Evolutionary conservation across 768 basidiomycete genomes (phyloP).

Genomic region (Hygrophoropsis aurantiaca): DNA sequence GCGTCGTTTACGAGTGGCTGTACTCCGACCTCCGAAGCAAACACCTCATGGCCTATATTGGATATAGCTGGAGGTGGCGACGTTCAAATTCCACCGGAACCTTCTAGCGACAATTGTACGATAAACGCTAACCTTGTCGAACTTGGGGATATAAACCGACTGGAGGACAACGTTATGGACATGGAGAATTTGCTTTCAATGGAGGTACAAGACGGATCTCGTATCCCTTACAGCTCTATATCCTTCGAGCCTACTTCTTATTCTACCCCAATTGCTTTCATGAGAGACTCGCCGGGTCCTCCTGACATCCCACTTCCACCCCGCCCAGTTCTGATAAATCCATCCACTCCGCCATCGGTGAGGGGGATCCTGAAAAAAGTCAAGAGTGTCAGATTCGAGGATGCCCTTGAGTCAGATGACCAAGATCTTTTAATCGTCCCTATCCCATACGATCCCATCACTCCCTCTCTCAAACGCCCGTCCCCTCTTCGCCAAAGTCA

Average conservation of each 20-base stretch:
- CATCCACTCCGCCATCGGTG: slow-evolving; percentile 27
- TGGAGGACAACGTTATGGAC: slow-evolving; percentile 4
- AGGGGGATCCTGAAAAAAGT: slow-evolving; percentile 39
- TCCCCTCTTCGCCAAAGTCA: slow-evolving; percentile 8
- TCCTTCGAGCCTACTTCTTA: slow-evolving; percentile 11
- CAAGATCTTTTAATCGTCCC: not conserved
- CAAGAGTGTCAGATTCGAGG: slow-evolving; percentile 40
- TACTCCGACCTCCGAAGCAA: slow-evolving; percentile 10
- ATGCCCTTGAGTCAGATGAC: slow-evolving; percentile 8
- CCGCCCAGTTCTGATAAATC: slow-evolving; percentile 21
- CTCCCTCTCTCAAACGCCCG: slow-evolving; percentile 1
- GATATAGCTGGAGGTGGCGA: not conserved
- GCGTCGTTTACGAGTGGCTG: slow-evolving; percentile 22
- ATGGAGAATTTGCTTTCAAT: not conserved
- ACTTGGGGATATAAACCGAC: slow-evolving; percentile 20
- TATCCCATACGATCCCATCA: not conserved
- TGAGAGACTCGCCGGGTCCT: slow-evolving; percentile 7
- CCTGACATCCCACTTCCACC: slow-evolving; percentile 20
- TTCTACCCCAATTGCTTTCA: slow-evolving; percentile 11
- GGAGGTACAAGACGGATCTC: no score
- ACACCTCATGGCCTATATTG: slow-evolving; percentile 13
- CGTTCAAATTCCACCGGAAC: slow-evolving; percentile 3
- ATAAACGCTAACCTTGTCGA: slow-evolving; percentile 30
- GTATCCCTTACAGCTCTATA: not conserved
- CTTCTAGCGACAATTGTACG: slow-evolving; percentile 35